Evolutionary conservation across 176 grass and related monocot genomes (phyloP), one percentile per base, ranked within the genome.

Genomic region (Lolium rigidum): DNA sequence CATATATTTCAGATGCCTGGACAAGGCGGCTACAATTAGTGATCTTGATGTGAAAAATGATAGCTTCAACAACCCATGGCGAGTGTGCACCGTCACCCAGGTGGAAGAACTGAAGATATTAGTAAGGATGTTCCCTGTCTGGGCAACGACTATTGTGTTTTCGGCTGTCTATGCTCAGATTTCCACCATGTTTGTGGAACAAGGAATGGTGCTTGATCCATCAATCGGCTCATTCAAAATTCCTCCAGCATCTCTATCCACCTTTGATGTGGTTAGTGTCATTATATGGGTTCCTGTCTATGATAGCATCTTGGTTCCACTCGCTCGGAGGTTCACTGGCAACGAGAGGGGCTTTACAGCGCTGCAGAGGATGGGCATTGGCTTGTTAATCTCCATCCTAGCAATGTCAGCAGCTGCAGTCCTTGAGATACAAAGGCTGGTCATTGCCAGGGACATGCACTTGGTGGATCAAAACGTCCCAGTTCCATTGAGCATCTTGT

Each of bases 81-180:
- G 80, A 43, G 74, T 97, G 4, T 93, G 92, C 83, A 97, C 94
- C 12, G 92, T 97, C 13, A 97, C 92, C 43, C 94, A 97, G 85
- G 94, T 97, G 50, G 94, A 97, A 80, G 94, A 97, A 84, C 79
- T 97, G 74, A 97, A 97, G 90, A 94, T 97, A 75, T 77, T 97
- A 7, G 46, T 97, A 39, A 82, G 94, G 63, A 97, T 97, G 94
- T 89, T 97, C 77, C 94, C 94, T 69, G 72, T 97, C 49, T 97
- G 92, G 94, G 94, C 90, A 20, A 94, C 94, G 4, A 94, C 92
- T 3, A 97, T 97, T 68, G 85, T 97, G 13, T 97, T 97, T 75
- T 97, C 94, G 18, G 89, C 92, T 35, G 92, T 94, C 9, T 92
- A 97, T 77, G 88, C 94, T 76, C 92, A 97, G 80, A 97, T 92